These are phyloP conservation scores for Mycena capillaripes DNA, from an alignment of 768 basidiomycete species.

Conservation along the genomic window DNA sequence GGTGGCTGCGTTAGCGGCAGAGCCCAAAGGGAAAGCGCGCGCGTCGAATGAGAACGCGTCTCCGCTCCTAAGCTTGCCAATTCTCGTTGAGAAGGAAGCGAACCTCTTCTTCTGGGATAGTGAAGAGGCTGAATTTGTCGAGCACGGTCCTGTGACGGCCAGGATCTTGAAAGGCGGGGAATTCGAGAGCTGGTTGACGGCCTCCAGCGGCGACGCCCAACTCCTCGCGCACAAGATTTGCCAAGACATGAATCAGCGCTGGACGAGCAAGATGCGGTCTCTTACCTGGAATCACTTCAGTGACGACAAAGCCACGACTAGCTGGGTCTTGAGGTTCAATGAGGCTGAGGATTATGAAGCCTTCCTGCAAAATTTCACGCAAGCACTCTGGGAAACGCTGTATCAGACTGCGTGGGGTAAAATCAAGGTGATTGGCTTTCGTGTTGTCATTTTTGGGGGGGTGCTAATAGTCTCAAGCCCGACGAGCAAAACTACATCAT, in stretches of 20 bases:
- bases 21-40: slow-evolving; percentile 28
- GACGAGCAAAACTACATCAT: slow-evolving; percentile 92
- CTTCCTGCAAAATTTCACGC: slow-evolving; percentile 76
- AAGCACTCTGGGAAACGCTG: slow-evolving; percentile 84
- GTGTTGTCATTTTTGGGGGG: slow-evolving; percentile 12
- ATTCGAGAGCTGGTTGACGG: slow-evolving; percentile 73
- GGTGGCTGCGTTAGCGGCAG: slow-evolving; percentile 18
- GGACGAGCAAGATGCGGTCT: slow-evolving; percentile 72
- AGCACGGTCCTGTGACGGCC: slow-evolving; percentile 68
- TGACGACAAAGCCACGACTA: slow-evolving; percentile 67
- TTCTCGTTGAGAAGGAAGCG: slow-evolving; percentile 59
- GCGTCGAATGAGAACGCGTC: slow-evolving; percentile 7
- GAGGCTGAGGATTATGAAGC: slow-evolving; percentile 65
- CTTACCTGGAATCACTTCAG: slow-evolving; percentile 91
- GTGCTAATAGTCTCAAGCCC: slow-evolving; percentile 52
- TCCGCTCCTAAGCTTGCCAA: slow-evolving; percentile 33
- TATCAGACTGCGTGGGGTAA: slow-evolving; percentile 84
- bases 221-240: slow-evolving; percentile 74
- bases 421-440: slow-evolving; percentile 70
- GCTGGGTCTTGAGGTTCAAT: slow-evolving; percentile 87
- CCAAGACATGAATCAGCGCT: slow-evolving; percentile 80
- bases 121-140: slow-evolving; percentile 61
- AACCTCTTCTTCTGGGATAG: slow-evolving; percentile 76
- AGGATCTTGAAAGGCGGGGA: slow-evolving; percentile 61
- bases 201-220: slow-evolving; percentile 63